Conservation (phyloP, 805 yeast species). For the Schwanniomyces sp. region DNA sequence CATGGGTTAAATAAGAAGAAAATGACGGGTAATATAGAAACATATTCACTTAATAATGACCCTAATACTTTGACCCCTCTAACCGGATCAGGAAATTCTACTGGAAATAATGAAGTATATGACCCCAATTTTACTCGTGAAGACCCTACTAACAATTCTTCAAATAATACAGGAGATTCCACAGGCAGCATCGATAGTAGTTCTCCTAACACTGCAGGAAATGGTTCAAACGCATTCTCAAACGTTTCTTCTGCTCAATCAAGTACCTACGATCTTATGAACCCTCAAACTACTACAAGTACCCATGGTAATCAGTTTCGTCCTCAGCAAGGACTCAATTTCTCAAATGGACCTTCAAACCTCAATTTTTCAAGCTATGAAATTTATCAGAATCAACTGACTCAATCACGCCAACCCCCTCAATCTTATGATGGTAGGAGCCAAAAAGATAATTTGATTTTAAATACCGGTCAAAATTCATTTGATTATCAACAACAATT, state of each 20-base stretch:
- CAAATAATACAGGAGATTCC: constrained; percentile 1
- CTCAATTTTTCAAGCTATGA: constrained; percentile 13
- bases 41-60: constrained; percentile 2
- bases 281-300: constrained; percentile 11
- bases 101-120: constrained; percentile 12
- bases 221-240: constrained; percentile 6
- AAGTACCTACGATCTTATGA: constrained; percentile 20
- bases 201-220: constrained; percentile 3
- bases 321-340: constrained; percentile 26
- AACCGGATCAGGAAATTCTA: neutral
- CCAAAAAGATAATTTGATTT: constrained; percentile 2
- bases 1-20: constrained; percentile 46
- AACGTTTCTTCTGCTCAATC: constrained; percentile 5
- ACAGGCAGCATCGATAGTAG: constrained; percentile 1
- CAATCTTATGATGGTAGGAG: neutral
- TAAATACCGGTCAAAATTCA: constrained; percentile 3
- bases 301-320: constrained; percentile 21
- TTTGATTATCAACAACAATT: constrained; percentile 22
- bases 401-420: constrained; percentile 6
- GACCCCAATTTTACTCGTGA: constrained; percentile 12
- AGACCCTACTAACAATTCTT: constrained; percentile 6
- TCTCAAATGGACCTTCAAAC: constrained; percentile 16
- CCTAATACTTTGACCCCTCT: constrained; percentile 2
- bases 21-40: constrained; percentile 17
- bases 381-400: constrained; percentile 12